Evolutionary conservation across 257 asterid species (phyloP).

Genomic region (Petrea volubilis): DNA sequence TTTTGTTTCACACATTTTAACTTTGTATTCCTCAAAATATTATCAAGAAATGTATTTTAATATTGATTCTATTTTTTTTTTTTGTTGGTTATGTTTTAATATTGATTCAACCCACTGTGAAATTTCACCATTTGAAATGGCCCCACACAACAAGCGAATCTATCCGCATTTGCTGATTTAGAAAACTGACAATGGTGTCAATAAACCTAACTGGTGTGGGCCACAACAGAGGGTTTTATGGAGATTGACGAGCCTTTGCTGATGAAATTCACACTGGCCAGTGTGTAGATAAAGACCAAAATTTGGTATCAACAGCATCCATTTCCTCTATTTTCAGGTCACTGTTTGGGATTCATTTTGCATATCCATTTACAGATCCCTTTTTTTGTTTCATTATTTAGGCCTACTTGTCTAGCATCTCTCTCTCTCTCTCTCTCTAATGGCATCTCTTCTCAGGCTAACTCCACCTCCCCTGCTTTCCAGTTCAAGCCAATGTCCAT

Average conservation of each 20-base stretch:
- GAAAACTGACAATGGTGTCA: not conserved
- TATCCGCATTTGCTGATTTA: not conserved
- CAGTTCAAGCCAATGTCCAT: slow-evolving; percentile 28
- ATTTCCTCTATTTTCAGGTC: not conserved
- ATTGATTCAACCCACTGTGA: too few species aligned
- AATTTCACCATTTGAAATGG: too few species aligned
- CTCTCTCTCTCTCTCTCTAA: slow-evolving; percentile 25
- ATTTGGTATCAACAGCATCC: not conserved
- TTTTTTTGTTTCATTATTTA: not conserved
- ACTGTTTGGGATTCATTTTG: slow-evolving; percentile 4
- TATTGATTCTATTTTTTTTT: too few species aligned
- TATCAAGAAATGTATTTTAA: too few species aligned
- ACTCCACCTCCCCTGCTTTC: slow-evolving; percentile 43
- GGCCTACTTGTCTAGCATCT: too few species aligned
- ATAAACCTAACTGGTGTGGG: not conserved
- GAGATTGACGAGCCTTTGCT: too few species aligned
- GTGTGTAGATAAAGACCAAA: not conserved
- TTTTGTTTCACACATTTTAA: too few species aligned
- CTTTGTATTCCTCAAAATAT: too few species aligned
- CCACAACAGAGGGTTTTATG: not conserved
- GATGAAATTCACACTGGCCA: not conserved
- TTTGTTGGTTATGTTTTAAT: too few species aligned
- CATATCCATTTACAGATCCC: not conserved
- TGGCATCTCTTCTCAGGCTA: slow-evolving; percentile 54
- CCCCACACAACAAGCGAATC: not conserved